Percentiles rank a stretch among this genome's conserved stretches.
phyloP scores from a whole-genome alignment of 441 rosid genomes.

The Hura crepitans region DNA sequence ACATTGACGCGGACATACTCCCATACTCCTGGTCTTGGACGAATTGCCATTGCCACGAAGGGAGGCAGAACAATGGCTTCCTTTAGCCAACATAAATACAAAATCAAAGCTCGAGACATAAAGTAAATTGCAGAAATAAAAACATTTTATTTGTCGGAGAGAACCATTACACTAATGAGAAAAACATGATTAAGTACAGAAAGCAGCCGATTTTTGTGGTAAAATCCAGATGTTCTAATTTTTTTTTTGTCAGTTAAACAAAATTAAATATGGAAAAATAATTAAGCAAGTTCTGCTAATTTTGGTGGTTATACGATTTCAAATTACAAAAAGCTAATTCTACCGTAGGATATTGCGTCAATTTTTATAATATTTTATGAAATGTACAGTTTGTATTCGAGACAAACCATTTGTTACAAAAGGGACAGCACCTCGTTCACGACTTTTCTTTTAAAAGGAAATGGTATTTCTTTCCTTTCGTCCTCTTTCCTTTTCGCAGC shows the following conservation, averaged over 20 bases:
- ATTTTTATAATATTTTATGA: neutral
- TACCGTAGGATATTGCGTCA: neutral
- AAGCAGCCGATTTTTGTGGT: neutral
- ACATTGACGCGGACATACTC: slow-evolving; percentile 91
- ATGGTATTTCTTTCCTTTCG: neutral
- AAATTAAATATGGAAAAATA: neutral
- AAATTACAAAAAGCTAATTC: neutral
- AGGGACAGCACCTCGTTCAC: neutral
- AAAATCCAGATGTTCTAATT: neutral
- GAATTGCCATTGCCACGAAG: slow-evolving; percentile 77
- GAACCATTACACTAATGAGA: neutral
- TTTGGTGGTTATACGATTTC: neutral
- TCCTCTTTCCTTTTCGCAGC: neutral
- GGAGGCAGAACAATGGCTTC: slow-evolving; percentile 94
- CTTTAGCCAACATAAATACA: slow-evolving; percentile 30
- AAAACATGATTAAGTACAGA: neutral
- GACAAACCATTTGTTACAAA: neutral
- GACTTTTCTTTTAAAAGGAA: neutral
- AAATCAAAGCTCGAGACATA: neutral
- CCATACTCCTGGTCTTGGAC: slow-evolving; percentile 98
- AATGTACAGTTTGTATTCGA: neutral
- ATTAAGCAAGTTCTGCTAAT: neutral
- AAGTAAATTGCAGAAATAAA: neutral
- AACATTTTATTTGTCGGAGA: neutral
- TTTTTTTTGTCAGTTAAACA: neutral